A percentile compares a stretch with the other conserved stretches of the same genome.
Conservation (phyloP, 257 asterid species). For the Echium plantagineum region DNA sequence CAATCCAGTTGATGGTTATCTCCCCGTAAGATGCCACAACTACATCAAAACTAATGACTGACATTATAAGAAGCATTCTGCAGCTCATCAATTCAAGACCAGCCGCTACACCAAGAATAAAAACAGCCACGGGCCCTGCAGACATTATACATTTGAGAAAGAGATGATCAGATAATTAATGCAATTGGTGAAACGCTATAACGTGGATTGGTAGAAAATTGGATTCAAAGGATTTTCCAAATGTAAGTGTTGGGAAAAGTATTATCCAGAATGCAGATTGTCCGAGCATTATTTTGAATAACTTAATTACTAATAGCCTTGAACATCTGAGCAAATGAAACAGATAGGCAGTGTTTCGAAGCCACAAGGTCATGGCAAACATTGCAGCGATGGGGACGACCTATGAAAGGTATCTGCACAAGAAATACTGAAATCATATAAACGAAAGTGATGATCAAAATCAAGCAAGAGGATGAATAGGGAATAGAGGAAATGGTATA, state of each 20-base stretch:
- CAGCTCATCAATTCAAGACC: conserved; percentile 93
- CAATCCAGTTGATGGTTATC: conserved; percentile 81
- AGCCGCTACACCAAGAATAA: conserved; percentile 84
- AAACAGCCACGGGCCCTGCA: conserved; percentile 98
- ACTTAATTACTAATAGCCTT: conserved; percentile 86
- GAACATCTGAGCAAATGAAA: conserved; percentile 96
- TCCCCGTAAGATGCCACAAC: conserved; percentile 94
- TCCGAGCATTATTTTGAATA: too few species aligned
- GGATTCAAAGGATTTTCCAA: too few species aligned
- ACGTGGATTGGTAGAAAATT: not conserved
- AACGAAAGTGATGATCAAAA: too few species aligned
- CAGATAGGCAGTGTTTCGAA: conserved; percentile 99
- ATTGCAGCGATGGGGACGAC: conserved; percentile 94
- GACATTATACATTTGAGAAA: conserved; percentile 15
- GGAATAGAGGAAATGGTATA: too few species aligned
- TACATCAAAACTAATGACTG: conserved; percentile 85
- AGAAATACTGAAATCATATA: too few species aligned
- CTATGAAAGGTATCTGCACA: conserved; percentile 60
- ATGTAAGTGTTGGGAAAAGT: too few species aligned
- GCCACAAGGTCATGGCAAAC: conserved; percentile 99
- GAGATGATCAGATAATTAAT: not conserved
- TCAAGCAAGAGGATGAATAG: too few species aligned
- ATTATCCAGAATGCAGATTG: not conserved
- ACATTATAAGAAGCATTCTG: conserved; percentile 93
- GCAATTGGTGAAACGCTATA: too few species aligned